Conservation (phyloP, 1,139 yeast genomes). For the Taiozyma onychis region DNA sequence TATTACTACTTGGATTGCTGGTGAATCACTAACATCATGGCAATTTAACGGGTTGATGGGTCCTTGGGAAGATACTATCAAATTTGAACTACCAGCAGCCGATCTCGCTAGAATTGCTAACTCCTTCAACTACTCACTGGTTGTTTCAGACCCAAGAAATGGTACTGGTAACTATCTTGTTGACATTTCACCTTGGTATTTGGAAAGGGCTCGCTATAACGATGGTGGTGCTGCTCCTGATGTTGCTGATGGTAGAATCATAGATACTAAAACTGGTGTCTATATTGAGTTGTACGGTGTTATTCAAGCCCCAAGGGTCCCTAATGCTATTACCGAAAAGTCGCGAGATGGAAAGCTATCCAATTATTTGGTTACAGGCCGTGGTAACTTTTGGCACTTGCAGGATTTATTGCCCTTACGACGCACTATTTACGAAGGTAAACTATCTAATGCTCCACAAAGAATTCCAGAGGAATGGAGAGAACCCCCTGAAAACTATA, state of each 20-base stretch:
- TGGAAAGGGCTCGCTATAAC: conserved; percentile 35
- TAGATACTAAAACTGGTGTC: conserved; percentile 44
- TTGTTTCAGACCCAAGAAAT: conserved; percentile 34
- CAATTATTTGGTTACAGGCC: conserved; percentile 27
- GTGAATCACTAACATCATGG: conserved; percentile 50
- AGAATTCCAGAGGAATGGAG: conserved; percentile 18
- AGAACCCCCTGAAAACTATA: conserved; percentile 17
- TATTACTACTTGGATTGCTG: conserved; percentile 46
- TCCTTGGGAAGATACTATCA: conserved; percentile 51
- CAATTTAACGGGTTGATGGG: conserved; percentile 45
- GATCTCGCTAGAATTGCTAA: conserved; percentile 37
- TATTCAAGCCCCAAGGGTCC: conserved; percentile 21
- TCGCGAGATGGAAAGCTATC: conserved; percentile 14
- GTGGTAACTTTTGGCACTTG: conserved; percentile 29
- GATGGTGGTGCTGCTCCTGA: conserved; percentile 38
- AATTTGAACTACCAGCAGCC: conserved; percentile 42
- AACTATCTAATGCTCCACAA: conserved; percentile 27
- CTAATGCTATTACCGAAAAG: conserved; percentile 7
- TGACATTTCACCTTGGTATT: conserved; percentile 42
- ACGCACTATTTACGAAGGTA: conserved; percentile 30
- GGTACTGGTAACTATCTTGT: conserved; percentile 39
- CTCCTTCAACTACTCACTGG: conserved; percentile 40
- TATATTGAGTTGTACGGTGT: conserved; percentile 42
- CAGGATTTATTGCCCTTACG: conserved; percentile 28
- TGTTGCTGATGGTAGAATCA: conserved; percentile 46